phyloP scores from a whole-genome alignment of 1,139 yeast genomes.

The Yamadazyma dushanensis region DNA sequence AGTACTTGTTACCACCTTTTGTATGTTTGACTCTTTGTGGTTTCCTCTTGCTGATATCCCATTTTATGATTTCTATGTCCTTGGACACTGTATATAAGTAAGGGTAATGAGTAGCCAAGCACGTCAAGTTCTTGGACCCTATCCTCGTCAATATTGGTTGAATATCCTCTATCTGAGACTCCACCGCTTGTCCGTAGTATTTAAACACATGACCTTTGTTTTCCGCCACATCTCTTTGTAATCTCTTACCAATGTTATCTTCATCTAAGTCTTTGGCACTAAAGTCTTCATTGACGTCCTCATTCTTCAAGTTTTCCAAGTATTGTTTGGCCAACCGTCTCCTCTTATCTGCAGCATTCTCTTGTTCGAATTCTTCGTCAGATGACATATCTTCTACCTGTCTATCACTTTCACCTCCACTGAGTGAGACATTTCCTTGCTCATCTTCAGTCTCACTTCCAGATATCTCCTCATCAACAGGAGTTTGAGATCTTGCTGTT shows the following conservation, averaged over 20 bases:
- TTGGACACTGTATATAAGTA: conserved; percentile 80
- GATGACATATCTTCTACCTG: conserved; percentile 49
- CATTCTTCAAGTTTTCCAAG: conserved; percentile 67
- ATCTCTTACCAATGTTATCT: conserved; percentile 77
- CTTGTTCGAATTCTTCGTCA: conserved; percentile 71
- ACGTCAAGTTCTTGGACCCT: conserved; percentile 58
- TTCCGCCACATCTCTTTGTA: conserved; percentile 88
- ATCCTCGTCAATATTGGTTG: conserved; percentile 49
- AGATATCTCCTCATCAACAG: conserved; percentile 42
- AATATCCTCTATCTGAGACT: conserved; percentile 43
- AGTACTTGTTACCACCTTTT: conserved; percentile 58
- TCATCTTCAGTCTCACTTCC: conserved; percentile 37
- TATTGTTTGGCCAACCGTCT: conserved; percentile 93
- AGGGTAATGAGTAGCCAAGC: conserved; percentile 53
- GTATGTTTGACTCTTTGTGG: conserved; percentile 66
- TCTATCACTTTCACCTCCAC: conserved; percentile 19
- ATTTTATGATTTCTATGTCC: conserved; percentile 77
- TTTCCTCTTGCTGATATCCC: conserved; percentile 49
- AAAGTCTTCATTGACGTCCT: conserved; percentile 59
- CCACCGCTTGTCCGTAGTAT: conserved; percentile 53
- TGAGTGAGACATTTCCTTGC: conserved; percentile 23
- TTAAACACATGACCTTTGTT: conserved; percentile 80
- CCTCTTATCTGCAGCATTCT: conserved; percentile 90
- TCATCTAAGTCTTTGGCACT: conserved; percentile 92
- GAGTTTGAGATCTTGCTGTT: background rate